Evolutionary conservation across 192 early-diverging fungal species (phyloP).

Genomic region (Backusella circina): DNA sequence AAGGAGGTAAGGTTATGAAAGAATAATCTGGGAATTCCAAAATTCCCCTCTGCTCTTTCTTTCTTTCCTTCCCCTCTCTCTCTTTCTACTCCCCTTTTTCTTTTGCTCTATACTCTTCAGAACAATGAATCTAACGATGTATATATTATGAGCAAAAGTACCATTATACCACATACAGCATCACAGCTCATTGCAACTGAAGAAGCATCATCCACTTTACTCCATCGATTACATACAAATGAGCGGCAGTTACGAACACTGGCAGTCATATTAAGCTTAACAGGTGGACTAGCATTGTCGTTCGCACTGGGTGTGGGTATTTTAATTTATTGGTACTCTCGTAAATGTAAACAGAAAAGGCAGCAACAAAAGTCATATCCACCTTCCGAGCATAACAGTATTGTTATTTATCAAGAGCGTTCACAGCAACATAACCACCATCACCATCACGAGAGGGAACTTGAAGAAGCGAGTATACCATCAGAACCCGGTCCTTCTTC

Average conservation of each 20-base stretch:
- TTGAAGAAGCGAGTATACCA: not conserved
- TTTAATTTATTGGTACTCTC: slow-evolving; percentile 8
- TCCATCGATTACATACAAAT: slow-evolving; percentile 15
- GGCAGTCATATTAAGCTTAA: slow-evolving; percentile 2
- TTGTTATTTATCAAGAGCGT: not conserved
- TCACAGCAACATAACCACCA: not conserved
- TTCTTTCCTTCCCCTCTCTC: not conserved
- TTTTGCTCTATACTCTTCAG: not conserved
- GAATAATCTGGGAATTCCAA: slow-evolving; percentile 4
- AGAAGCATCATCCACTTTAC: slow-evolving; percentile 3
- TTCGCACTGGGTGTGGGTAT: slow-evolving; percentile 7
- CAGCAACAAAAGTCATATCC: not conserved
- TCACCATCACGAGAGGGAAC: not conserved
- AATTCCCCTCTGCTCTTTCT: not conserved
- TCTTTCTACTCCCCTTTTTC: not conserved
- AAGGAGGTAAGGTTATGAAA: not conserved
- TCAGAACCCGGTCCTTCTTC: not conserved
- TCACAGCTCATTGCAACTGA: not conserved
- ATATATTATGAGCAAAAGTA: slow-evolving; percentile 3
- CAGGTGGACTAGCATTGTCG: slow-evolving; percentile 6
- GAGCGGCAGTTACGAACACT: slow-evolving; percentile 3
- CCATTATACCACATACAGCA: slow-evolving; percentile 3
- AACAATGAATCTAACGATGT: not conserved
- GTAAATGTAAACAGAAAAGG: slow-evolving; percentile 9
- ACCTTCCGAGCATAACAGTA: not conserved